A percentile compares a stretch with the other conserved stretches of the same genome.
Conservation (phyloP, 2,329 filamentous ascomycete species). For the Xylariaceae sp. region DNA sequence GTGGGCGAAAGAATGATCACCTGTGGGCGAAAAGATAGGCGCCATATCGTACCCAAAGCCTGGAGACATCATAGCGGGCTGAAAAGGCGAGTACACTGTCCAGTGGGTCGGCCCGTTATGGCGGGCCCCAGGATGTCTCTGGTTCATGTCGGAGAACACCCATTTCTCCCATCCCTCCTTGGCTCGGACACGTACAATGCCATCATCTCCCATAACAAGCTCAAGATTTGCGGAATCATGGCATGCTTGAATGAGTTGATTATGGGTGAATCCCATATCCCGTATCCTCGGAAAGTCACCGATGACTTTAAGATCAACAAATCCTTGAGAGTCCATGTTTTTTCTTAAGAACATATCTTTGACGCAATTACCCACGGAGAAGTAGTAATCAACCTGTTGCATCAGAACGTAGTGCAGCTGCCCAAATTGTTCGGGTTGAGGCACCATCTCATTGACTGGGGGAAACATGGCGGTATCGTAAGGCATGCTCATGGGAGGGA, state of each 20-base stretch:
- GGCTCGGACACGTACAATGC: slow-evolving; percentile 71
- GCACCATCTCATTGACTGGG: slow-evolving; percentile 48
- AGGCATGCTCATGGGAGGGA: slow-evolving; percentile 51
- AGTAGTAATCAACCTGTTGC: slow-evolving; percentile 80
- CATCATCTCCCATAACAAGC: slow-evolving; percentile 69
- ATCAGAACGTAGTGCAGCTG: slow-evolving; percentile 31
- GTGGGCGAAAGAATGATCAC: slow-evolving; percentile 27
- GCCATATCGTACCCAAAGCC: slow-evolving; percentile 25
- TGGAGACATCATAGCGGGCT: slow-evolving; percentile 21
- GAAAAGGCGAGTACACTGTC: slow-evolving; percentile 19
- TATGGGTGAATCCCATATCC: slow-evolving; percentile 65
- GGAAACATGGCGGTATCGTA: slow-evolving; percentile 52
- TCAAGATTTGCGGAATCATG: slow-evolving; percentile 70
- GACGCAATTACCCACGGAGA: slow-evolving; percentile 91
- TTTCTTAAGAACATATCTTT: slow-evolving; percentile 86
- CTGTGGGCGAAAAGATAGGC: slow-evolving; percentile 29
- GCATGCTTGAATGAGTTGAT: slow-evolving; percentile 71
- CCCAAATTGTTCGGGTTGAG: slow-evolving; percentile 44
- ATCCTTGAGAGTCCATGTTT: slow-evolving; percentile 94
- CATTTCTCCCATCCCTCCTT: slow-evolving; percentile 76
- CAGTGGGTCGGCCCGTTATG: slow-evolving; percentile 59
- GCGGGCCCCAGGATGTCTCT: slow-evolving; percentile 69
- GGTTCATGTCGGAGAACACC: slow-evolving; percentile 61
- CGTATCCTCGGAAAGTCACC: slow-evolving; percentile 83
- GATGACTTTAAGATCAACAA: slow-evolving; percentile 76